These are phyloP conservation scores for Didymella sp. DNA, from an alignment of 2,329 filamentous ascomycete species.

Conservation along the genomic window DNA sequence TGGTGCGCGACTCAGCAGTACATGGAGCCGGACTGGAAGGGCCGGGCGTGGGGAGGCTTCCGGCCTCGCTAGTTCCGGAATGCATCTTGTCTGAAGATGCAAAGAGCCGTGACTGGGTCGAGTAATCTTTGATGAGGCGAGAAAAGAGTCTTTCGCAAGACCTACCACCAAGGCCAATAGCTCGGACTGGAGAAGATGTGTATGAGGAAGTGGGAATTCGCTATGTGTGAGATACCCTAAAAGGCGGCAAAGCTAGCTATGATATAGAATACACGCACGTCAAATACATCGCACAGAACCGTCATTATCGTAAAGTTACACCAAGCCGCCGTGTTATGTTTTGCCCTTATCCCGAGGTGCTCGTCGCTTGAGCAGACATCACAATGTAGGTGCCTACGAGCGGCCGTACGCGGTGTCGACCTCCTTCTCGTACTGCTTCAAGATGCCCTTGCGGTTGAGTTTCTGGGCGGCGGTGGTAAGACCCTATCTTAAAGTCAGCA, in stretches of 20 bases:
- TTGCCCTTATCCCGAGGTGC: background rate
- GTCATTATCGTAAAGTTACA: constrained; percentile 15
- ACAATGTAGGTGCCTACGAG: constrained; percentile 10
- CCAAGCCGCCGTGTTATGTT: constrained; percentile 2
- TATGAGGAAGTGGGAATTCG: constrained; percentile 1
- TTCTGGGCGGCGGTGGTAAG: constrained; percentile 62
- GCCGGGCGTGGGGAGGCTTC: constrained; percentile 49
- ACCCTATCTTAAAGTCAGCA: constrained; percentile 40
- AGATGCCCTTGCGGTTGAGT: constrained; percentile 59
- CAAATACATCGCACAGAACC: constrained; percentile 1
- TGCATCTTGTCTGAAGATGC: too few species aligned
- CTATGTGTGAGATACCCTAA: constrained; percentile 6
- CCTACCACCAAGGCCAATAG: too few species aligned
- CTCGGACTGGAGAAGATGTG: too few species aligned
- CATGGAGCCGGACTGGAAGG: constrained; percentile 67
- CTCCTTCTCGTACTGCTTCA: constrained; percentile 60
- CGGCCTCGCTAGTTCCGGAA: background rate
- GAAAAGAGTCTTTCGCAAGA: too few species aligned
- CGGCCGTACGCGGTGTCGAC: constrained; percentile 56
- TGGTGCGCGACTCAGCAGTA: constrained; percentile 75
- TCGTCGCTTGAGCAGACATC: too few species aligned
- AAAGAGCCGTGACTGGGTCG: too few species aligned
- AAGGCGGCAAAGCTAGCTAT: constrained; percentile 9
- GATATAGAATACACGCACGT: constrained; percentile 18
- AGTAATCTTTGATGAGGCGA: too few species aligned